phyloP scores from a whole-genome alignment of 495 filamentous ascomycete species.

The Neurospora sp. region DNA sequence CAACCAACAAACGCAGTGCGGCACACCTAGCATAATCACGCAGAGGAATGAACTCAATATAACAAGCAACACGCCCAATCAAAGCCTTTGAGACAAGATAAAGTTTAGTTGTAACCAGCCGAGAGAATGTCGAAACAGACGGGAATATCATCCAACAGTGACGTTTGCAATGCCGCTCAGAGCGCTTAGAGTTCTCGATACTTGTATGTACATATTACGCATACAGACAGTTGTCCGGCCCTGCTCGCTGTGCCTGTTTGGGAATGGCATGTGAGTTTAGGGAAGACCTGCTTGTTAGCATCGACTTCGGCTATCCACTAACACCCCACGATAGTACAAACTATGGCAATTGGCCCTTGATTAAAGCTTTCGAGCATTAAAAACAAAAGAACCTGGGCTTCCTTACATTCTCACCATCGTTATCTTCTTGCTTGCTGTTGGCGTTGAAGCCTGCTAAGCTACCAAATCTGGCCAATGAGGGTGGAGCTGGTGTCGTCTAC shows the following conservation, averaged over 20 bases:
- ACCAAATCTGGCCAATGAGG: not conserved
- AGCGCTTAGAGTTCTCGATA: not conserved
- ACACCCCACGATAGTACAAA: not conserved
- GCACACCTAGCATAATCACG: not conserved
- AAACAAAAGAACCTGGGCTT: not conserved
- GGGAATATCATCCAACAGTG: not conserved
- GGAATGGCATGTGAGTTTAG: not conserved
- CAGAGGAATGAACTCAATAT: not conserved
- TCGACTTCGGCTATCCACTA: not conserved
- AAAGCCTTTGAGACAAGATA: not conserved
- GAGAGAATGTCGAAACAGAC: not conserved
- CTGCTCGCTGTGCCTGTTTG: not conserved
- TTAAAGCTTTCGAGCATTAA: no score
- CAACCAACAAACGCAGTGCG: not conserved
- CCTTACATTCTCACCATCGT: not conserved
- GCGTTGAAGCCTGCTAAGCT: not conserved
- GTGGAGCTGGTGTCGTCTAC: not conserved
- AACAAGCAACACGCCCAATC: not conserved
- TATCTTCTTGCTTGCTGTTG: not conserved
- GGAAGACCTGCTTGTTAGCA: not conserved
- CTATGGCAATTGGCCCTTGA: not conserved
- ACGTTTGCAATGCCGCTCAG: not conserved
- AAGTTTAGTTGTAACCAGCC: not conserved
- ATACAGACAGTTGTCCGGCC: not conserved
- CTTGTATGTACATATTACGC: not conserved